Base-by-base conservation (phyloP, 2,329 filamentous ascomycete genomes). In the Macrophomina pseudophaseolina region DNA sequence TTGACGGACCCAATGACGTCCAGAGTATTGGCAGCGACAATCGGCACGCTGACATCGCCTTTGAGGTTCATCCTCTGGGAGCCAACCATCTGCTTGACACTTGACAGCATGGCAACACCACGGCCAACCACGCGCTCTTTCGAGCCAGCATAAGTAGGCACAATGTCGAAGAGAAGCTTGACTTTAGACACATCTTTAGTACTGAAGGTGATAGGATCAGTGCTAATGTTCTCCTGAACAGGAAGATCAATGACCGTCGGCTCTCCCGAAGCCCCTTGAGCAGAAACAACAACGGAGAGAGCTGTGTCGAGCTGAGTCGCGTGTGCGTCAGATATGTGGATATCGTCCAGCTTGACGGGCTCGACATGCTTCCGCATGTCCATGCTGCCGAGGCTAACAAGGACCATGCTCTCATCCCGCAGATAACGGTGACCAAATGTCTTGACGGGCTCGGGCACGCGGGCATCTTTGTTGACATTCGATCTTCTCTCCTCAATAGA, bases 371-470 rank as follows among this genome's bases (percentile, higher is more conserved):
- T 97, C 65, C 93, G 88, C 81, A 92, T 91, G 75, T 99, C 95
- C 92, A 97, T 97, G 0, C 92, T 94, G 0, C 95, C 95, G 8
- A 99, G 82, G 73, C 93, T 97, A 72, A 99, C 94, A 58, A 98
- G 84, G 4, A 99, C 87, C 83, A 99, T 89, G 69, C 92, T 92
- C 73, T 97, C 90, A 62, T 96, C 88, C 18, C 89, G 96, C 60
- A 99, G 85, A 79, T 98, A 99, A 64, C 94, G 89, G 82, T 99
- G 95, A 66, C 95, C 95, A 78, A 98, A 99, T 1, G 93, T 92
- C 80, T 98, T 98, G 70, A 98, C 87, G 5, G 94, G 90, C 70
- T 97, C 93, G 2, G 89, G 82, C 6, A 85, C 80, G 60, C 88
- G 84, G 59, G 82, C 79, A 66, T 81, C 79, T 8, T 77, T 73